Base-by-base conservation (phyloP, 2,329 filamentous ascomycete genomes). In the Aureobasidium sp. region DNA sequence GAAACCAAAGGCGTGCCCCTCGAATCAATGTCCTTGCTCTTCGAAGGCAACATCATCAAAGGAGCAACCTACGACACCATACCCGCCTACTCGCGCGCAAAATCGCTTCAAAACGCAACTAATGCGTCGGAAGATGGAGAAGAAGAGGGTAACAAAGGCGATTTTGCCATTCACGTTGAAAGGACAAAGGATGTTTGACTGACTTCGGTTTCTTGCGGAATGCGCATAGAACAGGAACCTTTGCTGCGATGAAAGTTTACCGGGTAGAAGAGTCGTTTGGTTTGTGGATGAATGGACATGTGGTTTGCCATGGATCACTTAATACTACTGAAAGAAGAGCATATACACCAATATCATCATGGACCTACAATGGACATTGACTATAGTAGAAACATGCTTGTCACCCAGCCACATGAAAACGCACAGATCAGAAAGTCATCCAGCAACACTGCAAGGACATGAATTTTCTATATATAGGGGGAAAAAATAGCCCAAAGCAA, bases 1-100 rank as follows among this genome's bases (percentile, higher is more conserved):
- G 76, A 78, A 66, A 78, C 76, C 25, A 77, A 76, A 67, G 71
- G 71, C 4, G 75, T 78, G 36, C 75, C 74, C 2, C 68, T 78
- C 20, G 76, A 78, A 67, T 74, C 70, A 15, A 74, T 78, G 17
- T 70, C 75, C 57, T 53, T 75, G 53, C 69, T 78, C 36, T 78
- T 78, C 63, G 75, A 78, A 57, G 76, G 72, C 34, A 67, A 70
- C 62, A 77, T 78, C 51, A 69, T 78, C 64, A 70, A 68, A 41
- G 76, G 76, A 3, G 74, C 73, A 25, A 62, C 74, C 25, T 70
- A 67, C 61, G 76, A 77, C 64, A 76, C 72, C 2, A 68, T 76
- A 25, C 76, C 75, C 0, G 67, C 69, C 36, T 68, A 67, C 47
- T 70, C 72, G 8, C 69, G 75, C 29, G 75, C 75, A 22, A 75